These are phyloP conservation scores for Naganishia onofrii DNA, from an alignment of 768 basidiomycete genomes.

Conservation along the genomic window DNA sequence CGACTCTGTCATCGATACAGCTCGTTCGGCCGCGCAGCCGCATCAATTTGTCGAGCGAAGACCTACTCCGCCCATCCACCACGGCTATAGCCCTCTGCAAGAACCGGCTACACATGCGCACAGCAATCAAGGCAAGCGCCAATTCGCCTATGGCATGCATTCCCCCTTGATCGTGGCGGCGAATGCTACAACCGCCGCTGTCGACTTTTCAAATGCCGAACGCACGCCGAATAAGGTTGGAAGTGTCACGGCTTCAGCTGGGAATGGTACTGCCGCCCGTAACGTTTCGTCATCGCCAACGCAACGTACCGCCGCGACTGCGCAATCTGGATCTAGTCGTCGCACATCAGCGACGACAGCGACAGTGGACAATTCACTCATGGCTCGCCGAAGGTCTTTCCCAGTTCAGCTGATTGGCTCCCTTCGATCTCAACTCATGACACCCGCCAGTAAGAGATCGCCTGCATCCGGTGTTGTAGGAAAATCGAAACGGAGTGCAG, in stretches of 20 bases:
- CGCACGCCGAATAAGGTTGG: slow-evolving; percentile 6
- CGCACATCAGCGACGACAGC: background rate
- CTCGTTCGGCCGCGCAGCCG: background rate
- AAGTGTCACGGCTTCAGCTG: background rate
- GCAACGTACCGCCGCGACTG: background rate
- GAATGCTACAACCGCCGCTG: slow-evolving; percentile 26
- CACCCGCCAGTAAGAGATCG: slow-evolving; percentile 6
- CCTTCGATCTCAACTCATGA: slow-evolving; percentile 19
- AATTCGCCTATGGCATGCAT: slow-evolving; percentile 31
- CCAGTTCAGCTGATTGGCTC: slow-evolving; percentile 27
- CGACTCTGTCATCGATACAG: slow-evolving; percentile 5
- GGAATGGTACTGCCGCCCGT: background rate
- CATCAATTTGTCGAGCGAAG: background rate
- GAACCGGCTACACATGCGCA: background rate
- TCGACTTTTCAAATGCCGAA: slow-evolving; percentile 24
- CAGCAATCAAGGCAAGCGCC: background rate
- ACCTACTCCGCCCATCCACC: background rate
- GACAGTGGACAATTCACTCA: slow-evolving; percentile 11
- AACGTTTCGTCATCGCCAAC: background rate
- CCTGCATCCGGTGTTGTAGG: background rate
- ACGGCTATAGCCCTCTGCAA: slow-evolving; percentile 4
- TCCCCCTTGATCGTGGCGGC: slow-evolving; percentile 31
- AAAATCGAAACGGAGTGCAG: background rate
- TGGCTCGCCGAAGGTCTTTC: slow-evolving; percentile 24
- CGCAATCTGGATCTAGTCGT: background rate